Percentiles rank a stretch among this genome's conserved stretches.
These are phyloP conservation scores for Fabrea salina DNA, from an alignment of 169 alveolate genomes.

Conservation along the genomic window DNA sequence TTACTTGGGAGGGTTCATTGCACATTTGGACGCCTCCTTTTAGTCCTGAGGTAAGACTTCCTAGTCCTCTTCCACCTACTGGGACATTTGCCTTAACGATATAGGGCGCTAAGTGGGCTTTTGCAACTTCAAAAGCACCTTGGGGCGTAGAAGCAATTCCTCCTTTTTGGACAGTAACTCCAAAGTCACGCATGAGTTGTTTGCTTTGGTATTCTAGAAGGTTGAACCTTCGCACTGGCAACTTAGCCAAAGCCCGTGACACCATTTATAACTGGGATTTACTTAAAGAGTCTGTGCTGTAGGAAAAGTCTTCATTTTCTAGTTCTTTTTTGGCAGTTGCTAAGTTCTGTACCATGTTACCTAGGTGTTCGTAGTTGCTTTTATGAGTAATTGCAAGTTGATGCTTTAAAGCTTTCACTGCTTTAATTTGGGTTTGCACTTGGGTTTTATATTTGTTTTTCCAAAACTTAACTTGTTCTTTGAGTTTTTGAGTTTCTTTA, in stretches of 20 bases:
- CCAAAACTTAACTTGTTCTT: neutral
- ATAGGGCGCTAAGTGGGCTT: conserved; percentile 31
- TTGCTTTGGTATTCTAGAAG: conserved; percentile 46
- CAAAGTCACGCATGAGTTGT: conserved; percentile 48
- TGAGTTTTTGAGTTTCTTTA: conserved; percentile 1
- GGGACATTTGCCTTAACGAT: conserved; percentile 83
- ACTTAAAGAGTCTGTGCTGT: too few species aligned
- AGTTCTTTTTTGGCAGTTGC: neutral
- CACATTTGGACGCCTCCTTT: conserved; percentile 88
- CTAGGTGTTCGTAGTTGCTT: neutral
- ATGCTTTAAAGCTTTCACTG: conserved; percentile 13
- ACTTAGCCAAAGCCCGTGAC: neutral
- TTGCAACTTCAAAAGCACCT: conserved; percentile 51
- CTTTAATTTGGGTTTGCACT: neutral
- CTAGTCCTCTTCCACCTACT: conserved; percentile 93
- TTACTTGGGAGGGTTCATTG: conserved; percentile 61
- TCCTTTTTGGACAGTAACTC: conserved; percentile 62
- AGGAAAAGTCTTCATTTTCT: too few species aligned
- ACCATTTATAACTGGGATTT: neutral
- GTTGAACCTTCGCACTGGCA: neutral
- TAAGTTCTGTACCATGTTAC: neutral
- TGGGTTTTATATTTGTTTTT: neutral
- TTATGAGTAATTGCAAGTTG: conserved; percentile 2
- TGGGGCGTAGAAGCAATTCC: conserved; percentile 51
- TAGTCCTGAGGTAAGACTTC: conserved; percentile 77